These are phyloP conservation scores for Barbatosphaeria neglecta DNA, from an alignment of 495 filamentous ascomycete species.

Conservation along the genomic window DNA sequence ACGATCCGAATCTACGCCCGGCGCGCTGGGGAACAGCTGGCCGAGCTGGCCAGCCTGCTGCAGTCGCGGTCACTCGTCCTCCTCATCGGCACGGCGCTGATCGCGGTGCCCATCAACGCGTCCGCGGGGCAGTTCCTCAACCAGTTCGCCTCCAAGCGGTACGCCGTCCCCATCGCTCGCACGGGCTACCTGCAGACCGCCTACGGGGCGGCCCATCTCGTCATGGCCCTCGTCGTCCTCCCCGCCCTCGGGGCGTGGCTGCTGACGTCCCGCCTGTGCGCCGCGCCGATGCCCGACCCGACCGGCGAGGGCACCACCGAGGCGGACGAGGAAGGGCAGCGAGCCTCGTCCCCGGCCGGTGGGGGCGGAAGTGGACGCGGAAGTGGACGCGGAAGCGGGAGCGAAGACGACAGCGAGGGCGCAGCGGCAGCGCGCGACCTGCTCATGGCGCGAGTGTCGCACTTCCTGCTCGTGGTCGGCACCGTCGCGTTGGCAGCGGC, in stretches of 20 bases:
- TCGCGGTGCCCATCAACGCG: constrained; percentile 7
- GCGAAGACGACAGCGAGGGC: neutral
- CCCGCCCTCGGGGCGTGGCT: constrained; percentile 1
- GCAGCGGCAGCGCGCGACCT: constrained; percentile 31
- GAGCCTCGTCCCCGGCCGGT: neutral
- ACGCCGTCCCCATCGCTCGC: constrained; percentile 12
- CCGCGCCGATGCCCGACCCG: too few species aligned
- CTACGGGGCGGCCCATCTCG: constrained; percentile 10
- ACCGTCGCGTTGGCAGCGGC: constrained; percentile 21
- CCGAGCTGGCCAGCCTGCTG: constrained; percentile 14
- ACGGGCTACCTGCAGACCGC: constrained; percentile 14
- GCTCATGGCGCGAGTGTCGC: constrained; percentile 36
- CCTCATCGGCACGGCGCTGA: constrained; percentile 10
- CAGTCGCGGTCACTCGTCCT: constrained; percentile 14
- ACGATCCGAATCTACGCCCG: too few species aligned
- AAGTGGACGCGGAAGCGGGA: too few species aligned
- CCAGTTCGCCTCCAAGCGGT: constrained; percentile 17
- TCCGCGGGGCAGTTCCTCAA: constrained; percentile 11
- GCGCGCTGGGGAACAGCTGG: neutral
- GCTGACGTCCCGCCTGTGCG: neutral
- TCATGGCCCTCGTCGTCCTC: constrained; percentile 10
- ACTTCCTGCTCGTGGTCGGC: constrained; percentile 34
- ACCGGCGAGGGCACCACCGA: too few species aligned
- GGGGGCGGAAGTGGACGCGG: too few species aligned
- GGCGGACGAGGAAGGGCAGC: neutral